Evolutionary conservation across 2,329 filamentous ascomycete genomes (phyloP).

Genomic region (Apiospora marii): DNA sequence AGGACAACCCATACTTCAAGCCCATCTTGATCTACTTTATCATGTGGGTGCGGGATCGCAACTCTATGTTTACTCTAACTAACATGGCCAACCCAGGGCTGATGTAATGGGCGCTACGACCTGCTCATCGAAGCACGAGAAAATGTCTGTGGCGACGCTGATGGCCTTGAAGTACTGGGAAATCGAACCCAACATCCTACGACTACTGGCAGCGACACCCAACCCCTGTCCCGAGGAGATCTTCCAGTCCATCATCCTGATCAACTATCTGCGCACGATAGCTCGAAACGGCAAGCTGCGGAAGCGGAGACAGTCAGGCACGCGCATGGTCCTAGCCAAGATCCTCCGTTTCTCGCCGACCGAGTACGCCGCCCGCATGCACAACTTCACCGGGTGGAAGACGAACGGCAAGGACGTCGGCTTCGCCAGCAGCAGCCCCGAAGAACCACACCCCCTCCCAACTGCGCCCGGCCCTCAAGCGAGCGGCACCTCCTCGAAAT

Average conservation of each 20-base stretch:
- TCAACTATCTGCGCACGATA: constrained; percentile 29
- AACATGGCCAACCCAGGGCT: constrained; percentile 18
- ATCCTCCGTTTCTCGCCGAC: constrained; percentile 26
- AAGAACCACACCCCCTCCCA: background rate
- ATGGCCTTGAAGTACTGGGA: constrained; percentile 30
- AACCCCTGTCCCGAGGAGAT: constrained; percentile 28
- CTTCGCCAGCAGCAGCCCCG: constrained; percentile 10
- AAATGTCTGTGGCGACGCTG: constrained; percentile 27
- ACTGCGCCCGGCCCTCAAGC: background rate
- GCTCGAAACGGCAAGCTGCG: background rate
- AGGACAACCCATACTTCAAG: constrained; percentile 28
- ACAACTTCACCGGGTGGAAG: constrained; percentile 27
- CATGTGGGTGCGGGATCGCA: constrained; percentile 6
- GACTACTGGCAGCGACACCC: constrained; percentile 25
- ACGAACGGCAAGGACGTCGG: constrained; percentile 26
- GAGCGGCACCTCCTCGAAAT: background rate
- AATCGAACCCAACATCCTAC: constrained; percentile 26
- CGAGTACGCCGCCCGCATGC: constrained; percentile 27
- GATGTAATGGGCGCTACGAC: constrained; percentile 29
- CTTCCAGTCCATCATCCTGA: constrained; percentile 27
- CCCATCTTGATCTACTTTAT: constrained; percentile 28
- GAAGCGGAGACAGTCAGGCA: constrained; percentile 24
- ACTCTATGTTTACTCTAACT: background rate
- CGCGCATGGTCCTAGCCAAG: constrained; percentile 27
- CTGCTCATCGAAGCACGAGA: constrained; percentile 23